Base-by-base conservation (phyloP, 2,329 filamentous ascomycete genomes). In the Botrytis galanthina region DNA sequence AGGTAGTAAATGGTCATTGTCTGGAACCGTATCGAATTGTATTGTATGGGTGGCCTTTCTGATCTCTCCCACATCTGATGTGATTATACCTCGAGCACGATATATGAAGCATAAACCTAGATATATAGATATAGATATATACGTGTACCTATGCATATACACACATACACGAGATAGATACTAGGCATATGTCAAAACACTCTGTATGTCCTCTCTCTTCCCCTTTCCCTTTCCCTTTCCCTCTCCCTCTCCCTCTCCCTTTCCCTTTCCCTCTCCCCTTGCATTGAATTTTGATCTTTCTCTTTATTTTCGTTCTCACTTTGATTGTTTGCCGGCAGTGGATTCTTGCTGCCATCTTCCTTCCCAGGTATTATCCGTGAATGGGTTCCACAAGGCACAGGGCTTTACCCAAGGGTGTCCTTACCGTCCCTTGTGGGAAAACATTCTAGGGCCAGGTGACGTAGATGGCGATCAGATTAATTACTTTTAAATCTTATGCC, bases 401-500 rank as follows among this genome's bases (percentile, higher is more conserved):
- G 44, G 22, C 59, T 61, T 61, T 26, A 37, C 35, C 35, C 26
- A 32, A n/a, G 44, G 29, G 20, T 35, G n/a, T 66, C 32, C 46
- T 54, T 39, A 29, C 48, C 64, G 48, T 32, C 48, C 48, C 48
- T 42, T 51, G 63, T 57, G 37, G 37, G 14, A 39, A 32, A 32
- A 32, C 37, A 69, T 57, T 29, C 61, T 22, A 29, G 37, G 61
- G 16, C n/a, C 26, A 10, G 32, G 64, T 68, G 64, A 54, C 66
- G 66, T 57, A 57, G 35, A 57, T 32, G 64, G 64, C 64, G 64
- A 68, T 68, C 35, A 39, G 64, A 54, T 54, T 54, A 37, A 54
- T 68, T 68, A 3, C 46, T 37, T 67, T 37, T 67, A 4, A 22
- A 51, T 67, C 63, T 54, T 29, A n/a, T 67, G 46, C 46, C 46